Base-by-base conservation (phyloP, 352 stramenopile genomes). In the Phytophthora macrochlamydospora region DNA sequence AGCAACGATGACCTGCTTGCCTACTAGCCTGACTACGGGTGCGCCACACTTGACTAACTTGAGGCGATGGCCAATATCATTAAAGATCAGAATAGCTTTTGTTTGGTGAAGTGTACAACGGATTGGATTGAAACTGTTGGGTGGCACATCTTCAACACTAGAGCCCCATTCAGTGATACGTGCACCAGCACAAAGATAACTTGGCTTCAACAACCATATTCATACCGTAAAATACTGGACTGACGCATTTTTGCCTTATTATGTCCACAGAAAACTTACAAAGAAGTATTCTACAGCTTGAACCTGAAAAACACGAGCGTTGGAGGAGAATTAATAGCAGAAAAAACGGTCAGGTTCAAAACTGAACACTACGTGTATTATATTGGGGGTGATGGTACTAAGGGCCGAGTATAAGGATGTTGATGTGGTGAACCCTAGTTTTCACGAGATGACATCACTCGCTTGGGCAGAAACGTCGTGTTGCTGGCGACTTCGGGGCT, bases 141-240 rank as follows among this genome's bases (percentile, higher is more conserved):
- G 12, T 59, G 52, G 52, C 52, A 59, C 4, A n/a, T 59, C 7
- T 38, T 29, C 5, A 40, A 59, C n/a, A 40, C 50, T 24, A 3
- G 46, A 9, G 8, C 7, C 6, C 40, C 52, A 11, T 59, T 59
- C 37, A 50, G 35, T 12, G 38, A 59, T 14, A 6, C 9, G 4
- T 43, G 52, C 52, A 40, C 40, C 28, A 40, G 31, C 30, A 59
- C 37, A 49, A 59, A 50, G 38, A 40, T 50, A 49, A 35, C n/a
- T 11, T 11, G 9, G 9, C 35, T 40, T 40, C 35, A 40, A 40
- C 35, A 40, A 40, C 35, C 35, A 11, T 6, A 40, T 40, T 11
- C 35, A 11, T 11, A 40, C 35, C 6, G 9, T 11, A 40, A 40
- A 11, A 24, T 40, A 40, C 35, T 11, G 35, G 35, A 40, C 9